phyloP scores from a whole-genome alignment of 805 yeast species.

The Cyberlindnera misumaiensis region DNA sequence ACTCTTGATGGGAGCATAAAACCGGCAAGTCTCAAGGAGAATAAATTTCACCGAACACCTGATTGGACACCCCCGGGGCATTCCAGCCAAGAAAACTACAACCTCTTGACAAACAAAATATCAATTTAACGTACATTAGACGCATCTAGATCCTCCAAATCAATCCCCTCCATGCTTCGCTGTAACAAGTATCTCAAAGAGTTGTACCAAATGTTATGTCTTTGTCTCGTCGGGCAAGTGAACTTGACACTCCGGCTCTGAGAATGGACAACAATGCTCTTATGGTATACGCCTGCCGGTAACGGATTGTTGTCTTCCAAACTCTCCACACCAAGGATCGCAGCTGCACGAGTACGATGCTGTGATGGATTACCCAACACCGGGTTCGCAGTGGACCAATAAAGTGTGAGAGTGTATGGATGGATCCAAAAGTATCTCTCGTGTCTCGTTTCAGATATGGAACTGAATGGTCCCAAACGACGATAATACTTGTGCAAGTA shows the following conservation, averaged over 20 bases:
- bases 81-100: too few relatives aligned
- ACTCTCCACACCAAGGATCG: slow-evolving; percentile 71
- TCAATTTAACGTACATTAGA: too few relatives aligned
- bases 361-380: slow-evolving; percentile 60
- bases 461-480: slow-evolving; percentile 63
- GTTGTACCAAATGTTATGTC: slow-evolving; percentile 89
- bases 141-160: slow-evolving; percentile 26
- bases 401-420: slow-evolving; percentile 84
- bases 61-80: too few relatives aligned
- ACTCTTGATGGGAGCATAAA: slow-evolving; percentile 1
- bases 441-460: slow-evolving; percentile 73
- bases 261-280: slow-evolving; percentile 72
- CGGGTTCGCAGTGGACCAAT: slow-evolving; percentile 85
- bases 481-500: slow-evolving; percentile 80
- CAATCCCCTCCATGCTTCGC: slow-evolving; percentile 54
- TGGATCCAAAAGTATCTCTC: slow-evolving; percentile 95
- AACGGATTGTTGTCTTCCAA: slow-evolving; percentile 80
- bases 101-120: too few relatives aligned
- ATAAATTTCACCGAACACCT: too few relatives aligned
- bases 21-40: background rate
- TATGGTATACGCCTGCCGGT: slow-evolving; percentile 84
- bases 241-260: slow-evolving; percentile 56
- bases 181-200: slow-evolving; percentile 71
- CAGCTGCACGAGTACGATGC: slow-evolving; percentile 69
- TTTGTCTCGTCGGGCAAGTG: slow-evolving; percentile 80